Evolutionary conservation across 2,329 filamentous ascomycete genomes (phyloP), one percentile per base, ranked within the genome.

Genomic region (Hypoxylon sp.): DNA sequence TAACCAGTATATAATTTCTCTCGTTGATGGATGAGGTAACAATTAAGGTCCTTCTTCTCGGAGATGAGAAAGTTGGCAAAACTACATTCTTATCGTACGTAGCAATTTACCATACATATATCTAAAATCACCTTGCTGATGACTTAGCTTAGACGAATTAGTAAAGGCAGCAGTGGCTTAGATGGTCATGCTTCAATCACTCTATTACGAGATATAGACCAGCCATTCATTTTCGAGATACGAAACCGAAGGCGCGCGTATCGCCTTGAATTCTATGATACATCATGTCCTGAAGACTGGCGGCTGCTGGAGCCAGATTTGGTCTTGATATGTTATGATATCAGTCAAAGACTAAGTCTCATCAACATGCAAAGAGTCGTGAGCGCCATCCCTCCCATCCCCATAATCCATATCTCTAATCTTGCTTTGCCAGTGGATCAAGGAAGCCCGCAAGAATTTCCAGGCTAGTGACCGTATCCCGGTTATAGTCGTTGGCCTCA

Each of bases 71-170:
- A 73, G 86, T 86, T 68, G 87, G 87, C 60, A 90, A 90, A 77
- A 87, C 86, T 21, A 87, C 84, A 0, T 89, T 90, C 75, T 75
- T 90, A 73, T 88, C 87, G 87, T 89, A 74, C 70, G 87, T 68
- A 57, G 61, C 38, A 43, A 65, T 55, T 57, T 32, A 45, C 10
- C n/a, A n/a, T n/a, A n/a, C n/a, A n/a, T 17, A n/a, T 46, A 62
- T 30, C 67, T 50, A 55, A 28, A 56, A 50, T 53, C 48, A 59
- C 11, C 45, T 46, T 41, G 36, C 57, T 66, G 28, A 67, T 62
- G 23, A 55, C 11, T 23, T 23, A 50, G 10, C 50, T 48, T 70
- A 89, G 87, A 61, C 82, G 87, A 63, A 82, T 89, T 73, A 87
- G 86, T 73, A 76, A 78, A 68, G 82, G 83, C 21, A 76, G 73